These are phyloP conservation scores for Fusarium setosum DNA, from an alignment of 2,329 filamentous ascomycete genomes.

Conservation along the genomic window DNA sequence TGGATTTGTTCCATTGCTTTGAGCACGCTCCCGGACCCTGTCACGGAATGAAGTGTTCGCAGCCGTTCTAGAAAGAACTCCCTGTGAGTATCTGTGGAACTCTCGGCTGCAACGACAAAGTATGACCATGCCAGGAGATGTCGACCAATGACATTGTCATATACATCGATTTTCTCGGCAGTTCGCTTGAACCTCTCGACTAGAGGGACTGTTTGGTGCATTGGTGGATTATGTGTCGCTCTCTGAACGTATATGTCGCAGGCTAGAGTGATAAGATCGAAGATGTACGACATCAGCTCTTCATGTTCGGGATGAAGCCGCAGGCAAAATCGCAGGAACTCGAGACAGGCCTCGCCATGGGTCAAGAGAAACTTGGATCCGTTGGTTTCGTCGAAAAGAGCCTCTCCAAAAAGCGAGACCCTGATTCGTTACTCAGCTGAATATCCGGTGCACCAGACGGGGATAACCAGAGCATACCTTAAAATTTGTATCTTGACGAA, in stretches of 20 bases:
- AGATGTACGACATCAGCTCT: constrained; percentile 12
- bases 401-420: constrained; percentile 13
- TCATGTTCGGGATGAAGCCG: constrained; percentile 9
- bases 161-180: constrained; percentile 3
- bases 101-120: constrained; percentile 17
- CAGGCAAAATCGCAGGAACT: constrained; percentile 17
- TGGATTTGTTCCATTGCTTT: constrained; percentile 5
- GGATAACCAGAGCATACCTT: background rate
- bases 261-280: constrained; percentile 12
- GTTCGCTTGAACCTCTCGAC: constrained; percentile 5
- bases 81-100: background rate
- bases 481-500: constrained; percentile 18
- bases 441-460: accelerated
- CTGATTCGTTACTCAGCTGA: background rate
- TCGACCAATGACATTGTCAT: constrained; percentile 4
- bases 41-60: background rate
- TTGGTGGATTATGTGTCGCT: background rate
- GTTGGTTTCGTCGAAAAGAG: constrained; percentile 7
- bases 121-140: constrained; percentile 17
- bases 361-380: constrained; percentile 9
- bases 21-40: constrained; percentile 1
- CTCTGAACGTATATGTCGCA: constrained; percentile 15
- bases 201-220: background rate
- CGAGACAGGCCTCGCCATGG: constrained; percentile 7
- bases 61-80: constrained; percentile 1